Conservation (phyloP, 2,329 filamentous ascomycete genomes). For the Fusarium brevicatenulatum region DNA sequence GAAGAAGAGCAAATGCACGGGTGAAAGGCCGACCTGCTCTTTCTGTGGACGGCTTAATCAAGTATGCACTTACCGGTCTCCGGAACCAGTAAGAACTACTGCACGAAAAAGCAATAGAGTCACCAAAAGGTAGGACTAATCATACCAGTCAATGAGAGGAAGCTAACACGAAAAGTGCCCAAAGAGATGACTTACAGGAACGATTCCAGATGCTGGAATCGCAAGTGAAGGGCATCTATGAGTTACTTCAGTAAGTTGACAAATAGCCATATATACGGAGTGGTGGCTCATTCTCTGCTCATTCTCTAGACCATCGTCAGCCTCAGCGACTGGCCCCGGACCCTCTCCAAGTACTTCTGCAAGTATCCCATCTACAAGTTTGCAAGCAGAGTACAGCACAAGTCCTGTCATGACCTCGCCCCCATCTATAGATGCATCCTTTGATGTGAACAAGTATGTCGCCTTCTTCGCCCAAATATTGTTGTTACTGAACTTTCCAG, state of each 20-base stretch:
- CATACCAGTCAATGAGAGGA: accelerated
- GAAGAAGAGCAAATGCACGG: conserved; percentile 20
- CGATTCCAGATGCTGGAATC: conserved; percentile 3
- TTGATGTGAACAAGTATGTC: neutral
- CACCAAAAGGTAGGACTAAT: neutral
- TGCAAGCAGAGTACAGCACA: neutral
- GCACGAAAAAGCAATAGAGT: neutral
- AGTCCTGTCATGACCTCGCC: neutral
- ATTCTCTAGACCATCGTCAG: neutral
- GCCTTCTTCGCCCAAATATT: accelerated
- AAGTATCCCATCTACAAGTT: neutral
- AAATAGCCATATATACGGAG: accelerated
- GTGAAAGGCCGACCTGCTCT: conserved; percentile 9
- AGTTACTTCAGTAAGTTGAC: neutral
- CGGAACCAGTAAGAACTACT: neutral
- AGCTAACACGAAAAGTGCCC: neutral
- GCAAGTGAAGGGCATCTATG: conserved; percentile 7
- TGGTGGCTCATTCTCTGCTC: neutral
- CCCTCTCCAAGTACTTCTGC: neutral
- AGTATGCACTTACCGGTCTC: neutral
- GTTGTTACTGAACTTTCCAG: neutral
- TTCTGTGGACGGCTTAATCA: conserved; percentile 3
- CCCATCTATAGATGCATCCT: neutral
- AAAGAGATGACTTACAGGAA: neutral
- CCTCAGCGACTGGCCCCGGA: accelerated